These are phyloP conservation scores for Eucalyptus sideroxylon DNA, from an alignment of 345 rosid genomes.

Conservation along the genomic window DNA sequence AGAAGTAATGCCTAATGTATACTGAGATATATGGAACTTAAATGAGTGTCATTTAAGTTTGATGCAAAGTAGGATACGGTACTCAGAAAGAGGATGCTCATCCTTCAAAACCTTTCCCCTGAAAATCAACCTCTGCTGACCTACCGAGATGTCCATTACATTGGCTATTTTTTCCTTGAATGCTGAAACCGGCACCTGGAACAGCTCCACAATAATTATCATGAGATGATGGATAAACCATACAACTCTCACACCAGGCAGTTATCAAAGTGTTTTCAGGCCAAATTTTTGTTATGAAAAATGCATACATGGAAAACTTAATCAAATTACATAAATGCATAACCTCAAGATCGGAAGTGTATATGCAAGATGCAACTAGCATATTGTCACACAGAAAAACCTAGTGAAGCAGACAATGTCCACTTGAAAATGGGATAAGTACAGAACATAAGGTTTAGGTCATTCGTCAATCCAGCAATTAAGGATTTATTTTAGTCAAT, in stretches of 20 bases:
- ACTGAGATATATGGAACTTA: background rate
- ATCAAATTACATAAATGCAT: background rate
- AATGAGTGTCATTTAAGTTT: background rate
- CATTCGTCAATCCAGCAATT: background rate
- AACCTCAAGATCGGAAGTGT: background rate
- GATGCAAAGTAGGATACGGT: slow-evolving; percentile 52
- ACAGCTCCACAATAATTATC: background rate
- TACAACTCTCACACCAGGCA: background rate
- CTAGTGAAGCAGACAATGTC: background rate
- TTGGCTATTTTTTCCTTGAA: slow-evolving; percentile 87
- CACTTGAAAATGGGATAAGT: background rate
- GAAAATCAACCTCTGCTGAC: slow-evolving; percentile 87
- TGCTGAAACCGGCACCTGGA: slow-evolving; percentile 56
- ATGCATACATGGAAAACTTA: background rate
- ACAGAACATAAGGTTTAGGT: background rate
- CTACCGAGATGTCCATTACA: slow-evolving; percentile 64
- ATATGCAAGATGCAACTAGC: background rate
- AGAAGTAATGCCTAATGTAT: background rate
- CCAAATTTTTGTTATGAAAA: background rate
- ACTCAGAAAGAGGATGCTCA: slow-evolving; percentile 80
- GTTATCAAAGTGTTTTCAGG: background rate
- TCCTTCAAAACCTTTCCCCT: slow-evolving; percentile 89
- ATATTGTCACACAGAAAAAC: background rate
- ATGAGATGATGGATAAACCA: background rate
- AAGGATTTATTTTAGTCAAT: background rate